Evolutionary conservation across 768 basidiomycete genomes (phyloP), one percentile per base, ranked within the genome.

Genomic region (Rhodosporidiobolus sp.): DNA sequence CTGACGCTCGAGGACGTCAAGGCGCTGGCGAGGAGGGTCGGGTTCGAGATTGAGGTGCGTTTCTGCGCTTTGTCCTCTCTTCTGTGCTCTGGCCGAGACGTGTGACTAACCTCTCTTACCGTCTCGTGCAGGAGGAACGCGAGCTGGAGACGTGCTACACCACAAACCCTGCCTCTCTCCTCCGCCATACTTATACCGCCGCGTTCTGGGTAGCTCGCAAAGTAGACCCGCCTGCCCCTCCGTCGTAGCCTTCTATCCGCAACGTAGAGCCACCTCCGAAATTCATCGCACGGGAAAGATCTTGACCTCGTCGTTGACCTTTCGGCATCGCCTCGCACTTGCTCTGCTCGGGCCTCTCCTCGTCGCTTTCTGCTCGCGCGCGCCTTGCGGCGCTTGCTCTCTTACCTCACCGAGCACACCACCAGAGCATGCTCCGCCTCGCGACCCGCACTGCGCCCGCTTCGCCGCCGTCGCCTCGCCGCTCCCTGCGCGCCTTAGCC

Each of bases 1-100:
- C 84, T 97, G 26, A 89, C 88, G 77, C 82, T 97, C n/a, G 90
- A 91, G 69, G 94, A 97, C 78, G 85, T 96, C 49, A 95, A 93
- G 79, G 80, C 81, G 0, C 84, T 97, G 11, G 89, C 87, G 4
- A 84, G 84, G 32, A 82, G 83, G 58, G 86, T 96, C 19, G 94
- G 95, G 0, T 95, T 98, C 76, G 87, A 88, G 74, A 83, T 97
- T 66, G 85, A 86, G 50, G 94, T 94, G 67, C 66, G 89, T 82
- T 19, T 28, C 22, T n/a, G 65, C 16, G 16, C 20, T 38, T 38
- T 24, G 32, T 20, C 35, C n/a, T 32, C 45, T 20, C 20, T 32
- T 11, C 43, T 22, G 48, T 7, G 12, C 10, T 11, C 5, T 28
- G 35, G 10, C 9, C 54, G 38, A 16, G 46, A 45, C 57, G 30